These are phyloP conservation scores for Aspergillus sp. DNA, from an alignment of 2,329 filamentous ascomycete genomes.

Conservation along the genomic window DNA sequence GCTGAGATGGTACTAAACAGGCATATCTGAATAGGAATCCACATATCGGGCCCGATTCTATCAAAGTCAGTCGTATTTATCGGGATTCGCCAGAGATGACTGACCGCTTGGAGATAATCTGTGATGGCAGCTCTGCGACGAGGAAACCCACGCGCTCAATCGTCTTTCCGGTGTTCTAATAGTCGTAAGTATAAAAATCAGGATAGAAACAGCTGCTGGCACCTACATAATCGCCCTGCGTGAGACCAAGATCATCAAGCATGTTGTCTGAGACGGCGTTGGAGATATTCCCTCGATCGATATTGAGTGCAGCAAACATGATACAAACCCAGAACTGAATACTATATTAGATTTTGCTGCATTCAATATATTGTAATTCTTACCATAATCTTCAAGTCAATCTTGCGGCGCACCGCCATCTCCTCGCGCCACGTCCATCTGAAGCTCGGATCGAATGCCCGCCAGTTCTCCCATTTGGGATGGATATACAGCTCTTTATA, in stretches of 20 bases:
- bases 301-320: constrained; percentile 7
- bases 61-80: background rate
- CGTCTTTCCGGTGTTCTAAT: constrained; percentile 48
- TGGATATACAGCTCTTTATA: constrained; percentile 25
- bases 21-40: constrained; percentile 57
- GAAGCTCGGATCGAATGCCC: constrained; percentile 22
- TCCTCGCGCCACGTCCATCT: constrained; percentile 24
- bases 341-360: no score
- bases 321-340: constrained; percentile 49
- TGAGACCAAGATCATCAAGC: constrained; percentile 38
- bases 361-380: no score
- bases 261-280: constrained; percentile 58
- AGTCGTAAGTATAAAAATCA: constrained; percentile 14
- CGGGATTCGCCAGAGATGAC: fast-evolving
- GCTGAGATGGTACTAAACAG: constrained; percentile 35
- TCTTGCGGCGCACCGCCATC: constrained; percentile 26
- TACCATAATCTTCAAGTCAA: constrained; percentile 1
- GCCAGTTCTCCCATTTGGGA: constrained; percentile 30
- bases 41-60: constrained; percentile 54
- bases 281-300: constrained; percentile 30
- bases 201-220: background rate
- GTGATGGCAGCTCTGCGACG: constrained; percentile 55
- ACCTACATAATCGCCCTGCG: constrained; percentile 14
- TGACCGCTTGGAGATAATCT: constrained; percentile 51
- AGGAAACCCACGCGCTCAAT: constrained; percentile 57